These are phyloP conservation scores for Skeletonema marinoi DNA, from an alignment of 108 stramenopile genomes.

Conservation along the genomic window DNA sequence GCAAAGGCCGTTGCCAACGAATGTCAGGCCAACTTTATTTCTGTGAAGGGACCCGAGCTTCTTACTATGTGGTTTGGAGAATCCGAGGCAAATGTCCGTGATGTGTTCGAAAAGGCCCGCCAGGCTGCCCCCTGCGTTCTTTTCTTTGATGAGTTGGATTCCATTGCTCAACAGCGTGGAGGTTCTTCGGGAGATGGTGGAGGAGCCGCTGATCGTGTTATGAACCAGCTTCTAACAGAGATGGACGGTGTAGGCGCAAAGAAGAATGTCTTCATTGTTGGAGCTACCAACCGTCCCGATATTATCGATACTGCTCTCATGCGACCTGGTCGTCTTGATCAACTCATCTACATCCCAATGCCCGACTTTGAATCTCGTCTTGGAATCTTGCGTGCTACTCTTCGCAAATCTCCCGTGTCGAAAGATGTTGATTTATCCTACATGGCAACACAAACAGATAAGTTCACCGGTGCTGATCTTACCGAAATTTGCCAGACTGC, in stretches of 20 bases:
- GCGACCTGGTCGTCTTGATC: slow-evolving; percentile 99
- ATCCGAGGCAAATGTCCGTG: slow-evolving; percentile 99
- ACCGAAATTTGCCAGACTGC: slow-evolving; percentile 99
- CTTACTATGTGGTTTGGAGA: slow-evolving; percentile 99
- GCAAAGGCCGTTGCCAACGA: slow-evolving; percentile 99
- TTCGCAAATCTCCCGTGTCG: slow-evolving; percentile 97
- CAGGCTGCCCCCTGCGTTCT: slow-evolving; percentile 99
- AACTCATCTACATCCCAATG: slow-evolving; percentile 99
- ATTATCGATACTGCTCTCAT: slow-evolving; percentile 99
- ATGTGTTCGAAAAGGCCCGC: slow-evolving; percentile 99
- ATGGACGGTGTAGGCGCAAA: slow-evolving; percentile 99
- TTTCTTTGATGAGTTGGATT: slow-evolving; percentile 99
- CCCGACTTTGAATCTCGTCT: slow-evolving; percentile 97
- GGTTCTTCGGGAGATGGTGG: slow-evolving; percentile 95
- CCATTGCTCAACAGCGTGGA: slow-evolving; percentile 98
- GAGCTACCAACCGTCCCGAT: slow-evolving; percentile 98
- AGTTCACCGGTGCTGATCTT: slow-evolving; percentile 99
- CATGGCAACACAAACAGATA: slow-evolving; percentile 97
- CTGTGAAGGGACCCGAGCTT: slow-evolving; percentile 99
- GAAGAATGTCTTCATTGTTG: slow-evolving; percentile 99
- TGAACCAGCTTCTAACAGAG: slow-evolving; percentile 99
- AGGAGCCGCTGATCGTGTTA: slow-evolving; percentile 99
- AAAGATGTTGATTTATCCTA: slow-evolving; percentile 98
- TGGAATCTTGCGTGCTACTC: slow-evolving; percentile 95
- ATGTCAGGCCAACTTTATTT: slow-evolving; percentile 99